Conservation (phyloP, 139 green algal genomes). For the Eudorina sp. region DNA sequence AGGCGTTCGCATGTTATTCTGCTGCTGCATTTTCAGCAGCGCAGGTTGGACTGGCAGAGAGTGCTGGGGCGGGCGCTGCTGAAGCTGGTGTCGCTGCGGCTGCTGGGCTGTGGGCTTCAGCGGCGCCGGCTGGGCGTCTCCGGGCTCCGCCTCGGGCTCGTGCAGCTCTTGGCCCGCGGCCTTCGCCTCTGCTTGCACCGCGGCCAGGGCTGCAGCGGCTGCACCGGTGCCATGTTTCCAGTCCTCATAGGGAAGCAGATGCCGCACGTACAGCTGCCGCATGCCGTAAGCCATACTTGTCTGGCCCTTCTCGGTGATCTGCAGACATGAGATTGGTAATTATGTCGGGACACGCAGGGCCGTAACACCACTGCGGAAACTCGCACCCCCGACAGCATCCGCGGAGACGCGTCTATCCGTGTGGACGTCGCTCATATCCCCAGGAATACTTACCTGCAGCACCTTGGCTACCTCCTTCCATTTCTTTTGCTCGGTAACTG, state of each 20-base stretch:
- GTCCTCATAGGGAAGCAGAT: slow-evolving; percentile 83
- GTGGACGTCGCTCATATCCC: too few species aligned
- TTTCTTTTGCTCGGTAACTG: slow-evolving; percentile 74
- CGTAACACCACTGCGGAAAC: too few species aligned
- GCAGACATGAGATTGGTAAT: too few species aligned
- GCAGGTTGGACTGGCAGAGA: not conserved
- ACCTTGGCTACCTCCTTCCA: slow-evolving; percentile 83
- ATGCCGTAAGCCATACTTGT: slow-evolving; percentile 78
- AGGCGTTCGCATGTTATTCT: not conserved
- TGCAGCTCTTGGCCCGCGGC: not conserved
- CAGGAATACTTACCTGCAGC: slow-evolving; percentile 71
- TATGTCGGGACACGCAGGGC: too few species aligned
- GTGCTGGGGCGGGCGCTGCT: not conserved
- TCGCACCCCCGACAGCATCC: too few species aligned
- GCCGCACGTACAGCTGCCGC: slow-evolving; percentile 83
- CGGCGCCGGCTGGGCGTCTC: too few species aligned
- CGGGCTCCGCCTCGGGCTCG: not conserved
- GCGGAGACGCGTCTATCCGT: too few species aligned
- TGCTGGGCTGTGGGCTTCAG: not conserved
- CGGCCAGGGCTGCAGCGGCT: slow-evolving; percentile 19
- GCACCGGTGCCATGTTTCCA: slow-evolving; percentile 50
- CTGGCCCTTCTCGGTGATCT: slow-evolving; percentile 12
- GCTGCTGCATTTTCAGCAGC: not conserved
- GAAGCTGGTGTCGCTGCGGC: not conserved
- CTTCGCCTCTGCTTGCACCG: slow-evolving; percentile 51